Percentiles rank a stretch among this genome's conserved stretches.
phyloP scores from a whole-genome alignment of 305 asterid species.

The Ruellia speciosa region DNA sequence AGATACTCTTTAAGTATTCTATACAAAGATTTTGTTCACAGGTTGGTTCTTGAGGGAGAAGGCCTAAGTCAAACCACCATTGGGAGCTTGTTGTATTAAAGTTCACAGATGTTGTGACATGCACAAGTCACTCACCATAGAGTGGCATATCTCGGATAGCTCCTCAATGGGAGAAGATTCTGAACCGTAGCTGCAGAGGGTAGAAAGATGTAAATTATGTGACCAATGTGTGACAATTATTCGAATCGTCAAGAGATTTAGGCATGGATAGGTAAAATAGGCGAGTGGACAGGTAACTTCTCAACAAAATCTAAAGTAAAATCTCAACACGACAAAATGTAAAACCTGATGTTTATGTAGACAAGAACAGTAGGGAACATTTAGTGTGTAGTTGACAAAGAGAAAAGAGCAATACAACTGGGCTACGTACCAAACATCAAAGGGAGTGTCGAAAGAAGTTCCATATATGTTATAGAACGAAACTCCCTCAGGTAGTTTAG shows the following conservation, averaged over 20 bases:
- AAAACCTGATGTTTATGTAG: no score
- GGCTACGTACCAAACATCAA: conserved; percentile 72
- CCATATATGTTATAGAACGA: conserved; percentile 84
- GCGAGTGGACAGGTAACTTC: neutral
- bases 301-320: no score
- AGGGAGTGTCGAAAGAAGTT: conserved; percentile 75
- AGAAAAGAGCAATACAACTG: neutral
- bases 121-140: conserved; percentile 41
- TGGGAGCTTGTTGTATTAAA: no score
- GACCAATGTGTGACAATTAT: neutral
- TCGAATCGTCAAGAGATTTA: neutral
- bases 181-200: conserved; percentile 75
- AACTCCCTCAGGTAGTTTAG: conserved; percentile 60
- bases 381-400: no score
- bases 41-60: no score
- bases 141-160: conserved; percentile 65
- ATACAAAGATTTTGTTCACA: no score
- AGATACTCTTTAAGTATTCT: no score
- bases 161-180: conserved; percentile 71
- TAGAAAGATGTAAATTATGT: neutral
- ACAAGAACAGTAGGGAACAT: no score
- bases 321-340: no score
- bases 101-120: neutral
- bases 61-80: no score
- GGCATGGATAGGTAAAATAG: neutral